Percentiles rank a stretch among this genome's conserved stretches.
Conservation (phyloP, 2,329 filamentous ascomycete genomes). For the Aspergillus piperis region DNA sequence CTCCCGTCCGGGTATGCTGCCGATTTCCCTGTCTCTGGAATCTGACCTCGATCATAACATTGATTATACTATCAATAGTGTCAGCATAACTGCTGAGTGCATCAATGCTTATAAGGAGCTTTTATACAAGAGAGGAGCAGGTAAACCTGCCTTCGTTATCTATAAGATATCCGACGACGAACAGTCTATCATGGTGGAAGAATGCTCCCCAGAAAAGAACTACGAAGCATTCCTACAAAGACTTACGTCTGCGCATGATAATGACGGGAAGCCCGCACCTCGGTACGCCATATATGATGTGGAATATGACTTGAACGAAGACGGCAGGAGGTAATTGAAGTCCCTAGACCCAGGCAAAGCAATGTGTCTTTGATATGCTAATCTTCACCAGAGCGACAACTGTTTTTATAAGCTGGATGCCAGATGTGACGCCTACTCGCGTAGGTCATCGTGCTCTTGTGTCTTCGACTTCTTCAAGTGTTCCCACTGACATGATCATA, state of each 20-base stretch:
- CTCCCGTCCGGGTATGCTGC: slow-evolving; percentile 1
- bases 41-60: background rate
- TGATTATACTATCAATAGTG: background rate
- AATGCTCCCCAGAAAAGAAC: slow-evolving; percentile 10
- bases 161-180: slow-evolving; percentile 19
- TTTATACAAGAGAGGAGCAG: background rate
- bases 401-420: slow-evolving; percentile 20
- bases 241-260: slow-evolving; percentile 5
- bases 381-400: background rate
- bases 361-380: background rate
- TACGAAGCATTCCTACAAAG: slow-evolving; percentile 17
- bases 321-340: slow-evolving; percentile 10
- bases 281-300: slow-evolving; percentile 21
- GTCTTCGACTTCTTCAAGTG: too few species aligned
- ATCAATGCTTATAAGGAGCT: slow-evolving; percentile 10
- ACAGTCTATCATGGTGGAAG: slow-evolving; percentile 8
- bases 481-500: background rate
- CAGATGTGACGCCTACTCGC: slow-evolving; percentile 10
- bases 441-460: background rate
- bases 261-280: slow-evolving; percentile 4
- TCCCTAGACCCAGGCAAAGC: background rate
- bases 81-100: slow-evolving; percentile 6
- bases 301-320: slow-evolving; percentile 17
- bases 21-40: too few species aligned
- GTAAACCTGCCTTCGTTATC: slow-evolving; percentile 14